Evolutionary conservation across 345 rosid genomes (phyloP).

Genomic region (Gossypioides kirkii): DNA sequence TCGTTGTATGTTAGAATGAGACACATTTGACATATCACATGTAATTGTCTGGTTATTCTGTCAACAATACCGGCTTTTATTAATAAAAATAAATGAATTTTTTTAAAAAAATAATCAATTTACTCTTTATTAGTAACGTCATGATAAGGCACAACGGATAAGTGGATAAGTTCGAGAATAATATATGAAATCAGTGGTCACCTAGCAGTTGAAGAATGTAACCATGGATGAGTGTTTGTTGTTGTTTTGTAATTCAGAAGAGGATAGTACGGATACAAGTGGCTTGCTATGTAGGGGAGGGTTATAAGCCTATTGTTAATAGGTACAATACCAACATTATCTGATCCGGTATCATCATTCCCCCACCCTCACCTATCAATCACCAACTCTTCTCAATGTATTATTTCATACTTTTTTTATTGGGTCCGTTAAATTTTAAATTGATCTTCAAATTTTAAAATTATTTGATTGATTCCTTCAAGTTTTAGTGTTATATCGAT

Average conservation of each 20-base stretch:
- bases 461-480: no score
- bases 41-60: no score
- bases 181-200: background rate
- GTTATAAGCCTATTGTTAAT: background rate
- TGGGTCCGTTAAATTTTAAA: no score
- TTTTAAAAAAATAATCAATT: no score
- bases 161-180: no score
- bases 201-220: background rate
- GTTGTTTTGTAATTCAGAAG: background rate
- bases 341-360: background rate
- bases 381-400: background rate
- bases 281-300: background rate
- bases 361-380: background rate
- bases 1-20: no score
- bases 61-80: no score
- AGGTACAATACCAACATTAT: background rate
- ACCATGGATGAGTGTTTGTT: background rate
- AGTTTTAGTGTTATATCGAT: no score
- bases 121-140: no score
- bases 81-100: rapidly evolving
- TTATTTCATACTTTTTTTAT: no score
- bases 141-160: rapidly evolving
- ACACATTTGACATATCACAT: rapidly evolving
- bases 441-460: no score
- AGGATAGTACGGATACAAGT: background rate